Evolutionary conservation across 2,329 filamentous ascomycete genomes (phyloP).

Genomic region (Fusarium temperatum): DNA sequence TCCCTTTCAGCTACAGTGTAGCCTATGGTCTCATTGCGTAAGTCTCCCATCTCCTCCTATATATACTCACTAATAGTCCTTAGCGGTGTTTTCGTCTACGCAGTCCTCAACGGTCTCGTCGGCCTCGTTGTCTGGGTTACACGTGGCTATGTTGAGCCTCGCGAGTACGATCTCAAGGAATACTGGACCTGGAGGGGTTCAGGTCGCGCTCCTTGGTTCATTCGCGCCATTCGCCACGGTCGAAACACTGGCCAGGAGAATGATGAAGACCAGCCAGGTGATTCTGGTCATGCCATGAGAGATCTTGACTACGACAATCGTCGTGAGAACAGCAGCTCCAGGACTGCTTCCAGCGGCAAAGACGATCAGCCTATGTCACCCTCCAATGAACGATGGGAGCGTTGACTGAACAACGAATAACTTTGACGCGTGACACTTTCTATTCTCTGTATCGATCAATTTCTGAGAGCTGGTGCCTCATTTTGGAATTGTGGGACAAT

Average conservation of each 20-base stretch:
- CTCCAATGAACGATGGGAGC: slow-evolving; percentile 24
- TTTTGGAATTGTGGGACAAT: slow-evolving; percentile 21
- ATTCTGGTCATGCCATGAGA: slow-evolving; percentile 19
- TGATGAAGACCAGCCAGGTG: slow-evolving; percentile 12
- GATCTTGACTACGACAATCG: slow-evolving; percentile 10
- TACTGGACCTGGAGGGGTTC: slow-evolving; percentile 64
- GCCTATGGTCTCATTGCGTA: slow-evolving; percentile 80
- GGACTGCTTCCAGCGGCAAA: slow-evolving; percentile 37
- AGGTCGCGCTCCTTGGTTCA: slow-evolving; percentile 58
- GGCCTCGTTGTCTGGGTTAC: slow-evolving; percentile 56
- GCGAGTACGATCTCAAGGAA: slow-evolving; percentile 63
- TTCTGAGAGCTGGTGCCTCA: slow-evolving; percentile 1
- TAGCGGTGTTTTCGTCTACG: slow-evolving; percentile 64
- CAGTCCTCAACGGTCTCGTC: slow-evolving; percentile 59
- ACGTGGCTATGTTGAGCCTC: slow-evolving; percentile 55
- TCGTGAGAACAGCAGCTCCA: slow-evolving; percentile 27
- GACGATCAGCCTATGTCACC: slow-evolving; percentile 36
- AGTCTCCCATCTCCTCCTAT: slow-evolving; percentile 42
- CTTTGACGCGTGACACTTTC: background rate
- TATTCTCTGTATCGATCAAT: slow-evolving; percentile 17
- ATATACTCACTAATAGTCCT: slow-evolving; percentile 1
- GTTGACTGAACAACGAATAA: background rate
- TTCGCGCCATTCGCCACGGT: slow-evolving; percentile 49
- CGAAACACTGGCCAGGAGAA: background rate
- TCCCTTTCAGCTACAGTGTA: slow-evolving; percentile 82